Evolutionary conservation across 306 rosid species (phyloP).

Genomic region (Ziziphus jujuba): DNA sequence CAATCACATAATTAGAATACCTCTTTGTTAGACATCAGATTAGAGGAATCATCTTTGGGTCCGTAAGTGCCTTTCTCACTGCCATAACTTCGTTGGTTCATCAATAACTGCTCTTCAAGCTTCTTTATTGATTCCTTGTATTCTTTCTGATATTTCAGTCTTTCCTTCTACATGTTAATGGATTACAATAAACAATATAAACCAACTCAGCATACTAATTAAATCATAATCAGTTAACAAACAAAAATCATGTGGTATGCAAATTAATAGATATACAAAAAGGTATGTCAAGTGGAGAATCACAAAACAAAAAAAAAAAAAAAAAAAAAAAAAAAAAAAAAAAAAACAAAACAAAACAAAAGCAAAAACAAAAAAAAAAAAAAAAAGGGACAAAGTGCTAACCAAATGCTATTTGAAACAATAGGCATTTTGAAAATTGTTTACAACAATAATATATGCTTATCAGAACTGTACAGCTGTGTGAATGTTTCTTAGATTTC

Average conservation of each 20-base stretch:
- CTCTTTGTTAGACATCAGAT: slow-evolving; percentile 44
- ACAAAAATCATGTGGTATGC: slow-evolving; percentile 15
- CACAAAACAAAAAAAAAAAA: not conserved
- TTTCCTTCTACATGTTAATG: slow-evolving; percentile 62
- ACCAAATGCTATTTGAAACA: not conserved
- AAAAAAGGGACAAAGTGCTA: no score
- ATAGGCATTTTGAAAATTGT: not conserved
- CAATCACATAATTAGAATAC: slow-evolving; percentile 25
- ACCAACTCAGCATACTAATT: slow-evolving; percentile 6
- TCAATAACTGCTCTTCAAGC: slow-evolving; percentile 77
- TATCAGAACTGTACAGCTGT: not conserved
- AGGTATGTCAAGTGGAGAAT: not conserved
- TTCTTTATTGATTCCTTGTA: slow-evolving; percentile 87
- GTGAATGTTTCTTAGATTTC: no score
- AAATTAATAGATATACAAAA: slow-evolving; percentile 1
- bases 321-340: not conserved
- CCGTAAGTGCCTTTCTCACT: slow-evolving; percentile 37
- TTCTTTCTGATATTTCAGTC: slow-evolving; percentile 80
- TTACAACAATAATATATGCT: slow-evolving; percentile 16
- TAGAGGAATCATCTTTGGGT: slow-evolving; percentile 22
- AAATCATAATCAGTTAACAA: slow-evolving; percentile 2
- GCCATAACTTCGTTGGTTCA: slow-evolving; percentile 53
- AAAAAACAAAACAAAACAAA: not conserved
- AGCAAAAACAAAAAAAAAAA: not conserved
- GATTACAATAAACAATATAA: slow-evolving; percentile 24